A percentile compares a stretch with the other conserved stretches of the same genome.
These are phyloP conservation scores for Ceratobasidium sp. DNA, from an alignment of 1,284 basidiomycete genomes.

Conservation along the genomic window DNA sequence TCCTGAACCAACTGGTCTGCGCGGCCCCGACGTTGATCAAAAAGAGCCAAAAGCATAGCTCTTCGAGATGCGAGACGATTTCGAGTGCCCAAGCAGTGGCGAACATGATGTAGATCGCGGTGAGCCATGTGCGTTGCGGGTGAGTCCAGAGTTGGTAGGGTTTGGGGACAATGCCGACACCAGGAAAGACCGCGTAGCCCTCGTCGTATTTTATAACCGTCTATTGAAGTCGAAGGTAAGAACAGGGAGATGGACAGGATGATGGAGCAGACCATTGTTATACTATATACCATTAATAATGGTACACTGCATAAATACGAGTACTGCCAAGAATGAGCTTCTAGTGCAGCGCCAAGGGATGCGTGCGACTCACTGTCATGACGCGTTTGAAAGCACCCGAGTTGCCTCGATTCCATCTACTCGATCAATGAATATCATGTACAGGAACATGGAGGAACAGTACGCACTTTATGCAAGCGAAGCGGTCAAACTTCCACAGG, in stretches of 20 bases:
- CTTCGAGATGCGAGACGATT: slow-evolving; percentile 43
- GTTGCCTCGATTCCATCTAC: slow-evolving; percentile 33
- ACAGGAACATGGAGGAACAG: background rate
- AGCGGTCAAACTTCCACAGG: slow-evolving; percentile 41
- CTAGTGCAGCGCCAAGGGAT: background rate
- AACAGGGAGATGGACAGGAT: background rate
- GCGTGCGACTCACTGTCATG: slow-evolving; percentile 35
- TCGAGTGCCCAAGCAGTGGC: slow-evolving; percentile 41
- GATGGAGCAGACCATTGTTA: slow-evolving; percentile 33
- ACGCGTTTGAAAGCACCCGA: slow-evolving; percentile 41
- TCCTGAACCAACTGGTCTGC: slow-evolving; percentile 41
- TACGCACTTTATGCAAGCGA: slow-evolving; percentile 36
- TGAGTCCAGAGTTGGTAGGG: slow-evolving; percentile 41
- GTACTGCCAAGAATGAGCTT: slow-evolving; percentile 19
- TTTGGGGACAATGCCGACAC: slow-evolving; percentile 35
- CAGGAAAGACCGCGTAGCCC: slow-evolving; percentile 33
- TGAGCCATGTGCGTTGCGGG: slow-evolving; percentile 35
- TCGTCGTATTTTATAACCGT: slow-evolving; percentile 42
- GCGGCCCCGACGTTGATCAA: slow-evolving; percentile 34
- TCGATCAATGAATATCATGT: background rate
- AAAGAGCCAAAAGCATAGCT: slow-evolving; percentile 43
- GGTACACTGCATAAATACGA: slow-evolving; percentile 41
- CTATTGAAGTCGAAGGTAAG: background rate
- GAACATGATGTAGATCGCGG: slow-evolving; percentile 41
- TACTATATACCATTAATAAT: slow-evolving; percentile 37